Conservation (phyloP, 192 early-diverging fungal genomes). For the Coemansia sp. region DNA sequence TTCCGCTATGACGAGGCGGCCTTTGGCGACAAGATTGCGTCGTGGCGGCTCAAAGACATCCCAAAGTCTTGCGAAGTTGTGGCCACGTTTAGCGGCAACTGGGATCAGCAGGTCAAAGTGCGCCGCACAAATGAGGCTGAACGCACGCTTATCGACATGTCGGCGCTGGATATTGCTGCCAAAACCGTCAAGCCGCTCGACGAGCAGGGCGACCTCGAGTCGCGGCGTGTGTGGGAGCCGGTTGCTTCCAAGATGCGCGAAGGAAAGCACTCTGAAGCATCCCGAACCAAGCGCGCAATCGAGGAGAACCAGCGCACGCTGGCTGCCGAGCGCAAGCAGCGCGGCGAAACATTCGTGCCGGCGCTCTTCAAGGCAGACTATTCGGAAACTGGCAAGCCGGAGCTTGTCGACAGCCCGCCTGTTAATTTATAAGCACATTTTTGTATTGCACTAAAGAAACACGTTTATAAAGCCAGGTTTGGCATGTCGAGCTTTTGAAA, state of each 20-base stretch:
- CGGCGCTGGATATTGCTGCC: conserved; percentile 39
- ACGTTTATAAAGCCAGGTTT: too few species aligned
- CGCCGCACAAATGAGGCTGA: conserved; percentile 9
- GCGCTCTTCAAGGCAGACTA: conserved; percentile 61
- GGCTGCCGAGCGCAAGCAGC: conserved; percentile 51
- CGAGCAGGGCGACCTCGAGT: conserved; percentile 64
- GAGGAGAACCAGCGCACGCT: conserved; percentile 64
- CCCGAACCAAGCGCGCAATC: conserved; percentile 62
- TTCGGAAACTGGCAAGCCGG: conserved; percentile 42
- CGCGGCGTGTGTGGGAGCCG: conserved; percentile 59
- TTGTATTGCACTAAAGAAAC: background rate
- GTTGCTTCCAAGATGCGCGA: conserved; percentile 60
- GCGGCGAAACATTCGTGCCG: conserved; percentile 54
- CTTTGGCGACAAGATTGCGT: conserved; percentile 19
- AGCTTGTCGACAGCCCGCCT: conserved; percentile 39
- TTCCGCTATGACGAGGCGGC: conserved; percentile 59
- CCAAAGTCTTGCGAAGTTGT: conserved; percentile 53
- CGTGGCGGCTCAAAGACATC: conserved; percentile 58
- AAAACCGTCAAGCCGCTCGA: conserved; percentile 59
- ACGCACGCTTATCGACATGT: conserved; percentile 57
- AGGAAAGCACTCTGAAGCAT: conserved; percentile 60
- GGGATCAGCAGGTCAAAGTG: conserved; percentile 61
- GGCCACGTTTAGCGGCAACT: conserved; percentile 61
- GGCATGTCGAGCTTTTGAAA: too few species aligned
- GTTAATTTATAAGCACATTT: conserved; percentile 27